phyloP scores from a whole-genome alignment of 2,329 filamentous ascomycete genomes.

The Fusarium bactridioides region DNA sequence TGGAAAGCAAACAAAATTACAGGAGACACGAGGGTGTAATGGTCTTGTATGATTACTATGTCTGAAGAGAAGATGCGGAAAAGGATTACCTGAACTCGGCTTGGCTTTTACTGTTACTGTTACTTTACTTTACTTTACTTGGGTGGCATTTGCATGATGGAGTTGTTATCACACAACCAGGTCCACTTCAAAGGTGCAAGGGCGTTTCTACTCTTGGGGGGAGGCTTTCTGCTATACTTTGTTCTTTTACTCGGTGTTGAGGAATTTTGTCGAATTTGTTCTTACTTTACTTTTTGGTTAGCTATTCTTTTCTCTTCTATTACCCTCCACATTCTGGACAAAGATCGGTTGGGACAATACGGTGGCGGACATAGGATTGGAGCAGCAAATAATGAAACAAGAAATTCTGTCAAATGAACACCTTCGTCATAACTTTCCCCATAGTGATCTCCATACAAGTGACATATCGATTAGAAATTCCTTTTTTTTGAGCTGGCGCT shows the following conservation, averaged over 20 bases:
- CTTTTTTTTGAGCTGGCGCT: not conserved
- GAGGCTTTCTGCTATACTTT: not conserved
- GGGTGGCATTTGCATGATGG: constrained; percentile 19
- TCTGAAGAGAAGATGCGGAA: constrained; percentile 5
- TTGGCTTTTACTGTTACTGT: not conserved
- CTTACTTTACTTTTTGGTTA: not conserved
- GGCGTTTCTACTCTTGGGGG: constrained; percentile 12
- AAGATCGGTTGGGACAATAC: not conserved
- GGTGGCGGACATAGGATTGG: constrained; percentile 12
- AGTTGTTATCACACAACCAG: constrained; percentile 27
- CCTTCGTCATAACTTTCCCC: not conserved
- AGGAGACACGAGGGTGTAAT: constrained; percentile 20
- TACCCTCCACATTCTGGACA: constrained; percentile 3
- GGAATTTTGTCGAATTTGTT: not conserved
- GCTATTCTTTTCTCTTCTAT: not conserved
- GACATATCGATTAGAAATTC: not conserved
- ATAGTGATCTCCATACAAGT: not conserved
- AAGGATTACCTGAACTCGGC: not conserved
- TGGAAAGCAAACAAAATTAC: constrained; percentile 10
- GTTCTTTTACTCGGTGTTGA: constrained; percentile 3
- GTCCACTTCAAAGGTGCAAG: not conserved
- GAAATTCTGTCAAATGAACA: not conserved
- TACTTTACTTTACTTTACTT: not conserved
- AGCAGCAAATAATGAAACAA: constrained; percentile 12
- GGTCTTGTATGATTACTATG: constrained; percentile 30